Evolutionary conservation across 371 early-diverging fungal species (phyloP).

Genomic region (Mortierella sp.): DNA sequence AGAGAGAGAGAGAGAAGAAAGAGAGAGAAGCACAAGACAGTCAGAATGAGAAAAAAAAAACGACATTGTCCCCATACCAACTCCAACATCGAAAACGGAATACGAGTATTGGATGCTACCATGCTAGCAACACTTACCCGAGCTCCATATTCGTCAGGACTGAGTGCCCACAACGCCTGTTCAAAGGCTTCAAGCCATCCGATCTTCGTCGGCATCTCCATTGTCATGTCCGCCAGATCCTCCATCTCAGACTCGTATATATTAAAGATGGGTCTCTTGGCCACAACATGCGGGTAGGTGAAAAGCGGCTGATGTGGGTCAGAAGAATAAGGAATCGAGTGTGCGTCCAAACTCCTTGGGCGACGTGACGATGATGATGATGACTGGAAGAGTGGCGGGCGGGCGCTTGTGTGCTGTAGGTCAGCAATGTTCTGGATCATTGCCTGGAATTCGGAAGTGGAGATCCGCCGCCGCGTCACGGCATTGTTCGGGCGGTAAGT

Average conservation of each 20-base stretch:
- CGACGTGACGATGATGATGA: constrained; percentile 1
- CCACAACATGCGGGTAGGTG: constrained; percentile 26
- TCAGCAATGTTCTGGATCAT: constrained; percentile 48
- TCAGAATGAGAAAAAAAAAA: neutral
- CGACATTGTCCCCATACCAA: neutral
- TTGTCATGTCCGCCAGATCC: constrained; percentile 36
- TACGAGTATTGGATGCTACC: too few species aligned
- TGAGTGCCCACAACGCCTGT: constrained; percentile 9
- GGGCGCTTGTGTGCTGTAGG: constrained; percentile 22
- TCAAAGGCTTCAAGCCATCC: constrained; percentile 42
- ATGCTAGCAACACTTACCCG: constrained; percentile 1
- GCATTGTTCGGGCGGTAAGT: neutral
- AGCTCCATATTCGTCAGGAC: constrained; percentile 5
- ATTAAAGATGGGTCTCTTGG: constrained; percentile 39
- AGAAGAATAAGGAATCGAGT: neutral
- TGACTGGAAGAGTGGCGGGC: neutral
- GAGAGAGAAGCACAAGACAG: neutral
- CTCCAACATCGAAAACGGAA: too few species aligned
- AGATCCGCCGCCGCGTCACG: constrained; percentile 14
- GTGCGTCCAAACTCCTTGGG: constrained; percentile 15
- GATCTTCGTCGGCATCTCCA: constrained; percentile 19
- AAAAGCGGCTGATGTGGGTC: constrained; percentile 16
- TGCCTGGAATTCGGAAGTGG: constrained; percentile 30
- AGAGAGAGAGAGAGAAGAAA: neutral
- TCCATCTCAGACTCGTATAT: constrained; percentile 47